Evolutionary conservation across 345 rosid species (phyloP), one percentile per base, ranked within the genome.

Genomic region (Trapa incisa): DNA sequence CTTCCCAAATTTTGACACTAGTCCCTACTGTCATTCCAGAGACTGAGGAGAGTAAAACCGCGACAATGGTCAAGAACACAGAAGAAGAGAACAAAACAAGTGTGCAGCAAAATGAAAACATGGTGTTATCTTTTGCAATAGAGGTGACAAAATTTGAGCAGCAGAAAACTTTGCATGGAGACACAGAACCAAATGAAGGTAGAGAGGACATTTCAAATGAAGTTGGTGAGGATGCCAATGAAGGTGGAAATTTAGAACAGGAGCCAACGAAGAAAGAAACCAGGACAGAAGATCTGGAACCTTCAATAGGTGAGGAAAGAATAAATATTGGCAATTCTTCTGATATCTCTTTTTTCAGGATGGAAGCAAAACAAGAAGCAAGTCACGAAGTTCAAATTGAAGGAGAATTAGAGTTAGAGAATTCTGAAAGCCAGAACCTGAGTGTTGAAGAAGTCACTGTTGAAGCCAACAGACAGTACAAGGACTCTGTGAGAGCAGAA

Each of bases 1-100:
- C 11, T 3, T 6, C 13, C 0, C 48, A 65, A 39, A 35, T 57
- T 66, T 62, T 37, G 53, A 32, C 57, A 65, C 43, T 57, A 54
- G 22, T 32, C 48, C 33, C 69, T 2, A 33, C 9, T 16, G 43
- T 57, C 29, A 54, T 43, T 54, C 29, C 38, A n/a, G 68, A 53
- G 47, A 66, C 41, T 32, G 38, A 3, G 15, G 58, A 41, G 38
- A 32, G 33, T 45, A 48, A 58, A 70, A 47, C 42, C 36, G 47
- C 68, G 42, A 47, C 64, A 47, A 37, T 42, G 7, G 38, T 56
- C 65, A 69, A 47, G 68, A 47, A 68, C 4, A 69, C 37, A 3
- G 41, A 22, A 32, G 71, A 74, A 54, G 69, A 74, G 66, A 66
- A 61, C 9, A 41, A 47, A 58, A 67, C 45, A 36, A 69, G 67